Evolutionary conservation across 495 filamentous ascomycete genomes (phyloP).

Genomic region (Echria macrotheca): DNA sequence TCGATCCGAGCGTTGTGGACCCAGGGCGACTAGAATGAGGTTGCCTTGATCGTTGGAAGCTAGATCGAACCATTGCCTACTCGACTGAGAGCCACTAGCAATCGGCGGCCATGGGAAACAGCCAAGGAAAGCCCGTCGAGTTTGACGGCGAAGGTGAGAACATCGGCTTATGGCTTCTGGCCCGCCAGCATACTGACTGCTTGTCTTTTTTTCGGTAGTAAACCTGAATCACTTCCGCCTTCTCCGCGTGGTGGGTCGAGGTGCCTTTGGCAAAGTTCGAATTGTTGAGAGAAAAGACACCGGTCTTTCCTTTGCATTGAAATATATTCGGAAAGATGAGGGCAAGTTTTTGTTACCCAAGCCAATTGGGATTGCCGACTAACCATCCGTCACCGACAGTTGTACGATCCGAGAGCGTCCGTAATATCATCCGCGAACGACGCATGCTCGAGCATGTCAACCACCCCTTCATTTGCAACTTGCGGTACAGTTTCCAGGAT

Average conservation of each 20-base stretch:
- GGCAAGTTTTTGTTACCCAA: slow-evolving; percentile 49
- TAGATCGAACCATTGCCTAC: slow-evolving; percentile 10
- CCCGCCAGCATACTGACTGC: background rate
- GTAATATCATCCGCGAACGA: slow-evolving; percentile 95
- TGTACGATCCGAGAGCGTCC: slow-evolving; percentile 93
- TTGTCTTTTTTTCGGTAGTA: slow-evolving; percentile 44
- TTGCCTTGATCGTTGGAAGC: slow-evolving; percentile 7
- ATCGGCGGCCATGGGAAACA: slow-evolving; percentile 73
- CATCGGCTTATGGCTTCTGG: background rate
- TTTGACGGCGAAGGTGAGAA: slow-evolving; percentile 85
- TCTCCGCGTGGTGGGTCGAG: slow-evolving; percentile 91
- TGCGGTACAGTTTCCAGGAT: slow-evolving; percentile 98
- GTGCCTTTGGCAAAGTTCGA: slow-evolving; percentile 96
- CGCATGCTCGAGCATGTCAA: slow-evolving; percentile 97
- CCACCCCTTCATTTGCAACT: slow-evolving; percentile 96
- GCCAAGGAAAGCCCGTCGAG: slow-evolving; percentile 85
- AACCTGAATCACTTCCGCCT: slow-evolving; percentile 97
- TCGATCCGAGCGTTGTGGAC: background rate
- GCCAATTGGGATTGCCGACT: background rate
- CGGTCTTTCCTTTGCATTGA: slow-evolving; percentile 82
- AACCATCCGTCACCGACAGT: slow-evolving; percentile 47
- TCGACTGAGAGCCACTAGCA: background rate
- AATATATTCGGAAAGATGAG: slow-evolving; percentile 99
- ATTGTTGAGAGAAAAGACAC: slow-evolving; percentile 98
- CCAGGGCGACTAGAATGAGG: slow-evolving; percentile 6